A percentile compares a stretch with the other conserved stretches of the same genome.
phyloP scores from a whole-genome alignment of 1,139 yeast genomes.

The Kodamaea sp. region DNA sequence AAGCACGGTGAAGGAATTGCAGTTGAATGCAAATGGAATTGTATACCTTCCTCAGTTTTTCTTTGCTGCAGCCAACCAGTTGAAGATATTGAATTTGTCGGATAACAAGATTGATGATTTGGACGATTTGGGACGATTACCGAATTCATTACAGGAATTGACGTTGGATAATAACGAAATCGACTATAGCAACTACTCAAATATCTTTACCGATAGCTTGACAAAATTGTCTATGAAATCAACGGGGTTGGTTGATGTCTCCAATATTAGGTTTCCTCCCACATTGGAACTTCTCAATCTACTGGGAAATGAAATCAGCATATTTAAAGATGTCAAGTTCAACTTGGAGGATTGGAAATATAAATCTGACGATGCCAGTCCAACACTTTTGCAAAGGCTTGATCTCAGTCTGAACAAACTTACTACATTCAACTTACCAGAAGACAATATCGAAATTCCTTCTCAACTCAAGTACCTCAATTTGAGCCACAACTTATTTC shows the following conservation, averaged over 20 bases:
- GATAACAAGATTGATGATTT: conserved; percentile 25
- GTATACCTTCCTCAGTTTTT: conserved; percentile 17
- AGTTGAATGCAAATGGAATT: conserved; percentile 19
- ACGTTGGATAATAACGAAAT: conserved; percentile 25
- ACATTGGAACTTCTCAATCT: conserved; percentile 18
- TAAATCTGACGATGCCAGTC: background rate
- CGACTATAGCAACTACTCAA: conserved; percentile 22
- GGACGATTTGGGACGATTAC: conserved; percentile 27
- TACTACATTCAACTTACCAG: conserved; percentile 9
- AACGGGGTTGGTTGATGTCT: conserved; percentile 23
- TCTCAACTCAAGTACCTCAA: conserved; percentile 12
- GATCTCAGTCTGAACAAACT: conserved; percentile 19
- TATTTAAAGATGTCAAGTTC: conserved; percentile 16
- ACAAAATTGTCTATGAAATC: conserved; percentile 21
- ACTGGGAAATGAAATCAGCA: conserved; percentile 21
- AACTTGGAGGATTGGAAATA: conserved; percentile 8
- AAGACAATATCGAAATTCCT: conserved; percentile 9
- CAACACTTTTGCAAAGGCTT: conserved; percentile 11
- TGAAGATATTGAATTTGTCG: conserved; percentile 18
- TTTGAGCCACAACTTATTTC: conserved; percentile 16
- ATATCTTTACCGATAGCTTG: conserved; percentile 21
- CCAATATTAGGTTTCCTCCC: conserved; percentile 19
- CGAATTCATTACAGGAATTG: conserved; percentile 18
- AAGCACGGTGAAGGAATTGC: conserved; percentile 15
- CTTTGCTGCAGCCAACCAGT: conserved; percentile 12